These are phyloP conservation scores for Plantago major DNA, from an alignment of 257 asterid genomes.

Conservation along the genomic window DNA sequence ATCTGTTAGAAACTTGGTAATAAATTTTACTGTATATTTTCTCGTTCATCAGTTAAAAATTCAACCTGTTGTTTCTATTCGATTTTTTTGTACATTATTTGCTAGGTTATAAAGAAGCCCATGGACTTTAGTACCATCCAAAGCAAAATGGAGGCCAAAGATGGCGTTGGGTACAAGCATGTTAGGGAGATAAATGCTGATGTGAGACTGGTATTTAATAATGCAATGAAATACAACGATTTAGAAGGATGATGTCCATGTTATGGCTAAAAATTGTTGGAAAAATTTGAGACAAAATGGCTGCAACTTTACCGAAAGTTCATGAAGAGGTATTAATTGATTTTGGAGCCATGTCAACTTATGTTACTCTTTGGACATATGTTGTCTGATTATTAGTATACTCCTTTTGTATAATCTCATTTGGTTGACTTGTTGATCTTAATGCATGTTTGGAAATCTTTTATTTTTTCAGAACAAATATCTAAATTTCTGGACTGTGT, in stretches of 20 bases:
- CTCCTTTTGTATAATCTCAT: background rate
- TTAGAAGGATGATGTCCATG: slow-evolving; percentile 78
- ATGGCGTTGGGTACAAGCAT: slow-evolving; percentile 70
- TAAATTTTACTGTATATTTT: background rate
- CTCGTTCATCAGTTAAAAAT: background rate
- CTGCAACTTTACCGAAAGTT: slow-evolving; percentile 80
- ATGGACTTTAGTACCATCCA: slow-evolving; percentile 89
- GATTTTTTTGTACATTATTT: background rate
- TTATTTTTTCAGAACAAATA: slow-evolving; percentile 6
- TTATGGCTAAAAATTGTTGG: slow-evolving; percentile 82
- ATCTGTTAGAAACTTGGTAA: too few species aligned
- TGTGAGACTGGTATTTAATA: slow-evolving; percentile 82
- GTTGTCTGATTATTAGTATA: background rate
- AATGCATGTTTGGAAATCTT: background rate
- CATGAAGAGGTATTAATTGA: slow-evolving; percentile 72
- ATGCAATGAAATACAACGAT: slow-evolving; percentile 86
- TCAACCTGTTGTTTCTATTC: slow-evolving; percentile 4
- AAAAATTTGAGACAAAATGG: slow-evolving; percentile 86
- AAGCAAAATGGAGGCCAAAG: slow-evolving; percentile 85
- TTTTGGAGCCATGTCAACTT: background rate
- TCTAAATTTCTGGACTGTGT: slow-evolving; percentile 19
- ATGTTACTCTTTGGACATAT: slow-evolving; percentile 13
- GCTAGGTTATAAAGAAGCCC: slow-evolving; percentile 88
- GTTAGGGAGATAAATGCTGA: slow-evolving; percentile 86
- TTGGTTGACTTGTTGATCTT: background rate